Evolutionary conservation across 1,284 basidiomycete species (phyloP).

Genomic region (Phellopilus nigrolimitatus): DNA sequence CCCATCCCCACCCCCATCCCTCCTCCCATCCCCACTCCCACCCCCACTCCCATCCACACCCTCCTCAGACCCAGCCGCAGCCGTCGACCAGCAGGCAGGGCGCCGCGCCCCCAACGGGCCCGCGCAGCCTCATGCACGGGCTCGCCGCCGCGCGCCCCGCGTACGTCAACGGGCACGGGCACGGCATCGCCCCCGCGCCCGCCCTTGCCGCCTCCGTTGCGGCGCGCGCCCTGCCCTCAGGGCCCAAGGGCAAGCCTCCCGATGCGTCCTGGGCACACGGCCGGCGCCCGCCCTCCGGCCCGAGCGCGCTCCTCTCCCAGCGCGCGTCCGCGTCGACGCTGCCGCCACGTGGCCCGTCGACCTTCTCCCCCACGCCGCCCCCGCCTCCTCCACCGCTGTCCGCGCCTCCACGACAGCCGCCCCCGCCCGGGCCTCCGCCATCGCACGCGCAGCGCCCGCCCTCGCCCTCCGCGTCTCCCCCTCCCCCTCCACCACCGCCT

Average conservation of each 20-base stretch:
- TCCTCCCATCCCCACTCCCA: no score
- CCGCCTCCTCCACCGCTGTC: constrained; percentile 29
- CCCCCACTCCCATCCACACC: no score
- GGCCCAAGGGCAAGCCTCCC: constrained; percentile 11
- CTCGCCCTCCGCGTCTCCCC: constrained; percentile 13
- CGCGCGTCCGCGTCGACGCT: background rate
- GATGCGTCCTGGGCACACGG: constrained; percentile 1
- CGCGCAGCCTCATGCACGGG: constrained; percentile 31
- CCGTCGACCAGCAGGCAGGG: constrained; percentile 27
- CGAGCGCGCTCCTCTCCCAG: constrained; percentile 12
- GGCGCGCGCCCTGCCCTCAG: constrained; percentile 11
- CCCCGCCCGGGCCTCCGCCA: constrained; percentile 15
- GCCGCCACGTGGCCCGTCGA: constrained; percentile 20
- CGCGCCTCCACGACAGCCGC: constrained; percentile 26
- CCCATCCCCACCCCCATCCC: no score
- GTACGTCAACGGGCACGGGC: constrained; percentile 5
- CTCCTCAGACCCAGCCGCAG: constrained; percentile 25
- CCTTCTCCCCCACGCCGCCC: constrained; percentile 28
- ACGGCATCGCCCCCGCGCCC: no score
- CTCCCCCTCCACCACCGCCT: constrained; percentile 20
- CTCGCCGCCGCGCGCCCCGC: constrained; percentile 5
- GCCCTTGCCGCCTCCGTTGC: no score
- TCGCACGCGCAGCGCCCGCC: constrained; percentile 18
- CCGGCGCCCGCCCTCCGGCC: constrained; percentile 7
- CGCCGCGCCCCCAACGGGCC: constrained; percentile 30